Base-by-base conservation (phyloP, 176 grass and related monocot species). In the Luzula sylvatica region DNA sequence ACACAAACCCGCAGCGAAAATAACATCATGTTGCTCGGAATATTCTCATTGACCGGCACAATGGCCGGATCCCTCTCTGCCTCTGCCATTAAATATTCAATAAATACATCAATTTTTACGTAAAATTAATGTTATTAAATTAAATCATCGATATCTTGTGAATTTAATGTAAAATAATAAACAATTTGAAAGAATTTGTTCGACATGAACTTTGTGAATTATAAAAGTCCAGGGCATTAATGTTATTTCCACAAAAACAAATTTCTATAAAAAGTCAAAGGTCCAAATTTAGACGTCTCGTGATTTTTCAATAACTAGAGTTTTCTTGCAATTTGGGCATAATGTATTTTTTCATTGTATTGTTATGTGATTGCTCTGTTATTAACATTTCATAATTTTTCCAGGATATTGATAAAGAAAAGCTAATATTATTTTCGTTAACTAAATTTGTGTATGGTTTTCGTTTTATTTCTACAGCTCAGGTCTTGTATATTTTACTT, bases 1-100 rank as follows among this genome's bases (percentile, higher is more conserved):
- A 7, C 74, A 70, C 70, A 82, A 78, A 66, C 83, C 83, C 18
- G 83, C 74, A 19, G 83, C 61, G 71, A 88, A 88, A 44, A 78
- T 82, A 62, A 88, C 70, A 48, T 73, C 74, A 67, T 88, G 83
- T 54, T 88, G 83, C 44, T 88, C 74, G 83, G 52, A 88, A 88
- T 62, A 68, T 57, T 38, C 26, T 38, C 40, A 88, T 48, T 61
- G 83, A 88, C 67, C 19, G 70, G 65, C 50, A 88, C 78, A 61
- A 88, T 75, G 21, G 26, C 45, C 26, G 77, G 73, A 50, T 82
- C 83, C 56, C 61, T 77, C 55, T 88, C 83, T 43, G 83, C 83
- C 74, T 88, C 78, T 66, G 65, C 70, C 47, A 81, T 64, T 58
- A 88, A 52, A 57, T 69, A 69, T 63, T 82, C 83, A 23, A 60